Base-by-base conservation (phyloP, 257 asterid species). In the Salvia splendens region DNA sequence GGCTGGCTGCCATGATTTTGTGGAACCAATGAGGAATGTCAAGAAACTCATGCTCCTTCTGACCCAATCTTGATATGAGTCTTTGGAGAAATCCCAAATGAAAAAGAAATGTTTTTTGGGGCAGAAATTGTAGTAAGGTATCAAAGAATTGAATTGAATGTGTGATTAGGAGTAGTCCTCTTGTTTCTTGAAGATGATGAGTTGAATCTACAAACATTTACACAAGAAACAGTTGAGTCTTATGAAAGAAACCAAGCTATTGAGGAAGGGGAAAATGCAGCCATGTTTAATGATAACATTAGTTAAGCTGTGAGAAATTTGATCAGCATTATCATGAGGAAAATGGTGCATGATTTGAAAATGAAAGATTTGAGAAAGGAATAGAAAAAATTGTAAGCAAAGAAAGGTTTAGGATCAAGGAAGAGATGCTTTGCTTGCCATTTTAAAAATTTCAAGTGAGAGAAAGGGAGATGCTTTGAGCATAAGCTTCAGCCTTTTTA, bases 1-100 rank as follows among this genome's bases (percentile, higher is more conserved):
- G 45, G 85, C 88, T 10, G 96, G 99, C 75, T 83, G 95, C 99
- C 98, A 94, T 66, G 96, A 78, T 59, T 71, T 86, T 24, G 95
- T 78, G 0, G 93, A 77, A 63, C 96, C 99, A 63, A 96, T 94
- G 69, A 88, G 76, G 49, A 88, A 82, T 84, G 96, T 90, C 61
- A 88, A 78, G 73, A 88, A 73, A 77, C 91, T 84, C 97, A 91
- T 94, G 54, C 64, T 69, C 2, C n/a, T 49, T 47, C 20, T 17
- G 7, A 40, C 36, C 55, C 16, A 15, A 3, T 36, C 78, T 64
- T 33, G 49, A 67, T 68, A 32, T 42, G 48, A 57, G 30, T 24
- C n/a, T 30, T 59, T 43, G 38, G 65, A 35, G 48, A 45, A 54
- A 12, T 59, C 47, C 46, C 42, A 46, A 56, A 33, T 52, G 4